phyloP scores from a whole-genome alignment of 1,284 basidiomycete species.

The Rhodofomes roseus region DNA sequence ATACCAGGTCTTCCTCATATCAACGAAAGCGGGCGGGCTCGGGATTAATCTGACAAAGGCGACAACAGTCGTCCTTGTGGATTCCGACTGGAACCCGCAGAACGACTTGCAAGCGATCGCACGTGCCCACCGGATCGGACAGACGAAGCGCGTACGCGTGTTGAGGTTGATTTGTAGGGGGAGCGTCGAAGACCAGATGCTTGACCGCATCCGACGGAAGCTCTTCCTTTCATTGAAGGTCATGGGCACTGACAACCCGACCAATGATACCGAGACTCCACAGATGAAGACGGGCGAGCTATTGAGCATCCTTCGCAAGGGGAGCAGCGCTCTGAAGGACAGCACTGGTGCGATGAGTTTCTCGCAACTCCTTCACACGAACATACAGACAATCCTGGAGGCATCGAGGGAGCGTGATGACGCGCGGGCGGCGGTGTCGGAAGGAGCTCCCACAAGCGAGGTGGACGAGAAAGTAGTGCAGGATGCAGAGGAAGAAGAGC shows the following conservation, averaged over 20 bases:
- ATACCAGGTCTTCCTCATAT: constrained; percentile 79
- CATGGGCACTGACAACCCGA: constrained; percentile 37
- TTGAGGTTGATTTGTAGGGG: constrained; percentile 54
- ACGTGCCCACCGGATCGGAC: constrained; percentile 77
- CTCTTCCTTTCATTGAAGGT: constrained; percentile 60
- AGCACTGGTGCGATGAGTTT: constrained; percentile 34
- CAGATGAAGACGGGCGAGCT: constrained; percentile 43
- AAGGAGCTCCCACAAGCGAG: constrained; percentile 16
- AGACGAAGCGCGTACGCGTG: constrained; percentile 76
- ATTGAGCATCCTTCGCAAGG: constrained; percentile 50
- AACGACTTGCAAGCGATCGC: constrained; percentile 90
- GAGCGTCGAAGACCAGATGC: constrained; percentile 66
- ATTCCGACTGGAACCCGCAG: constrained; percentile 74
- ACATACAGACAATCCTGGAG: constrained; percentile 40
- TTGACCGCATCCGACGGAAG: constrained; percentile 58
- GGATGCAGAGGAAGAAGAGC: constrained; percentile 54
- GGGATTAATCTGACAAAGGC: constrained; percentile 85
- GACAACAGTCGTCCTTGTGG: constrained; percentile 79
- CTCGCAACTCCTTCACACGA: constrained; percentile 37
- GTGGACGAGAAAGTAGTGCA: constrained; percentile 32
- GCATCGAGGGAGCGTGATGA: constrained; percentile 39
- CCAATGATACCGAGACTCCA: constrained; percentile 21
- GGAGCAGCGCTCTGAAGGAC: constrained; percentile 48
- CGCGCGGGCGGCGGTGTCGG: constrained; percentile 22
- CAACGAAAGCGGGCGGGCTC: constrained; percentile 84